A percentile compares a stretch with the other conserved stretches of the same genome.
phyloP scores from a whole-genome alignment of 2,329 filamentous ascomycete species.

The Lasiodiplodia sp. region DNA sequence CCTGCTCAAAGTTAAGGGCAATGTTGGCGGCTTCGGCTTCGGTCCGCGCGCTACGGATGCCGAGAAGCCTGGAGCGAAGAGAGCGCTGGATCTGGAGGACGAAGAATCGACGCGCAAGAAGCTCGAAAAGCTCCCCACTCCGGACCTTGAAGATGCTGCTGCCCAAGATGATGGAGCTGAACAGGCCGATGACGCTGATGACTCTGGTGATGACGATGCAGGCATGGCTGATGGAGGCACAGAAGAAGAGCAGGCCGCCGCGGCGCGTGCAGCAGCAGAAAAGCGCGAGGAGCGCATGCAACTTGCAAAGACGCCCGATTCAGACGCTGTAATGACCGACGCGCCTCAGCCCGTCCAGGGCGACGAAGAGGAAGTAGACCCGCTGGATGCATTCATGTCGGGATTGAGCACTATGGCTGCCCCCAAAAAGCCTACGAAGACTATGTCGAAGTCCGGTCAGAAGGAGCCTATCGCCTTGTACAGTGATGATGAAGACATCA shows the following conservation, averaged over 20 bases:
- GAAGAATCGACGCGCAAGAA: constrained; percentile 88
- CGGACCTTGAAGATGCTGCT: constrained; percentile 48
- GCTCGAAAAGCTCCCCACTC: constrained; percentile 84
- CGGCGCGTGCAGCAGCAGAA: constrained; percentile 80
- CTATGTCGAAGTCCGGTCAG: constrained; percentile 57
- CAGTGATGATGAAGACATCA: constrained; percentile 80
- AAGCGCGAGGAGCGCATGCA: constrained; percentile 72
- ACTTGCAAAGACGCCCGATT: constrained; percentile 31
- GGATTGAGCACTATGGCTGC: constrained; percentile 62
- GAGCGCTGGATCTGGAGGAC: constrained; percentile 84
- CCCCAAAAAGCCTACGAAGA: constrained; percentile 44
- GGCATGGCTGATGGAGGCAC: constrained; percentile 79
- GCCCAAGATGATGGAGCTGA: constrained; percentile 58
- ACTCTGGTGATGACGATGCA: constrained; percentile 75
- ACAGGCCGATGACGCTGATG: constrained; percentile 57
- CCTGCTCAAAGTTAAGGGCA: constrained; percentile 70
- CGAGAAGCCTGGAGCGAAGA: constrained; percentile 73
- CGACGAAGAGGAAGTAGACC: constrained; percentile 79
- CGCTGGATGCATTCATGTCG: constrained; percentile 97
- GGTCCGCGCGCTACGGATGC: constrained; percentile 70
- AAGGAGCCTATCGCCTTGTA: constrained; percentile 82
- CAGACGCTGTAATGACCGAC: constrained; percentile 56
- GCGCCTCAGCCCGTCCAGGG: constrained; percentile 38
- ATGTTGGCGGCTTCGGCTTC: constrained; percentile 85
- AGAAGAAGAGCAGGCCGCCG: constrained; percentile 87